Evolutionary conservation across 352 stramenopile genomes (phyloP), one percentile per base, ranked within the genome.

Genomic region (Pythium periplocum): DNA sequence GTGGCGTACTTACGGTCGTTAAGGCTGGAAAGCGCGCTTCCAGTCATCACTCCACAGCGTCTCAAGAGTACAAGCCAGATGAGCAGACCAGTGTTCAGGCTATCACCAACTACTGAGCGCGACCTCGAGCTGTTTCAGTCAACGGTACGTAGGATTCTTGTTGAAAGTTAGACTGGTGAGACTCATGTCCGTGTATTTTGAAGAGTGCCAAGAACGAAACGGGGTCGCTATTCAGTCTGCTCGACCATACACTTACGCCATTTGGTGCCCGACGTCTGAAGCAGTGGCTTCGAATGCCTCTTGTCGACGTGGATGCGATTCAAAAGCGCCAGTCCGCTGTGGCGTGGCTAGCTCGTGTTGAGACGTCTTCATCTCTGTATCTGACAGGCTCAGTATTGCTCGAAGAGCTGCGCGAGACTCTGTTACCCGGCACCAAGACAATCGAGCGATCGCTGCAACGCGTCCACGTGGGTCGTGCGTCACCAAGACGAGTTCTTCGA

Each of bases 1-100:
- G 61, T 56, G 48, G 41, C 59, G 8, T 78, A 70, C 33, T 48
- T 78, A n/a, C 54, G 53, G 8, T 55, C 58, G 4, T 58, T 77
- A 32, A 51, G 47, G 3, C 30, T 71, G 40, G 59, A 49, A 4
- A 59, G 62, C 12, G 38, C 38, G 7, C 12, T 8, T 42, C 38
- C 38, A 0, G 7, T 12, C 17, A 26, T 26, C 17, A 26, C 17
- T 26, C 17, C 17, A 26, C 17, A 26, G 17, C 17, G 17, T 26
- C 17, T 26, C 17, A 26, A 26, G 17, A 26, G 17, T 26, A 26
- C 17, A 26, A 26, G 17, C 17, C 17, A 26, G 17, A 26, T 26
- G 17, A 26, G 17, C 17, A 26, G 17, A 26, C 17, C 17, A 26
- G 17, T 26, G 17, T 26, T 26, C 17, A 26, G 17, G 17, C 17